Percentiles rank a stretch among this genome's conserved stretches.
These are phyloP conservation scores for Neurospora africana DNA, from an alignment of 495 filamentous ascomycete species.

Conservation along the genomic window DNA sequence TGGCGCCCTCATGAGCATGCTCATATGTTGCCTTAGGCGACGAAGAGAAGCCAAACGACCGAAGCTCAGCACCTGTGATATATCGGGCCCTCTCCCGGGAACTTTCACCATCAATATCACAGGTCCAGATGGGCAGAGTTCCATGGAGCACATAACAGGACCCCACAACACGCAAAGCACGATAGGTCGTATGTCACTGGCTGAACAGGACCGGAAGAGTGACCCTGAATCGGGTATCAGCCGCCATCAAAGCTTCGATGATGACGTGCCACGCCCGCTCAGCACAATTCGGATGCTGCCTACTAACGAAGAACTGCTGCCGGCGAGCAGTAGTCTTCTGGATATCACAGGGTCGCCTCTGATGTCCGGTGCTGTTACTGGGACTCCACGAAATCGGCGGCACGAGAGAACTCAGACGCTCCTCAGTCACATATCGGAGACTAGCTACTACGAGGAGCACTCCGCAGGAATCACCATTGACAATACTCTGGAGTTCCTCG, in stretches of 20 bases:
- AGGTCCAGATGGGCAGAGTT: background rate
- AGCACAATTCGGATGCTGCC: background rate
- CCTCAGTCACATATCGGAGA: slow-evolving; percentile 17
- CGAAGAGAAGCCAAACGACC: slow-evolving; percentile 3
- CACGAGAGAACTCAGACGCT: background rate
- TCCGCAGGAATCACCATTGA: slow-evolving; percentile 2
- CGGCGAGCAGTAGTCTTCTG: background rate
- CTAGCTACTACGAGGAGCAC: slow-evolving; percentile 9
- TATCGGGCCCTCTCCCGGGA: slow-evolving; percentile 33
- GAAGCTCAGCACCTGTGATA: slow-evolving; percentile 18
- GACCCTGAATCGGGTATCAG: background rate
- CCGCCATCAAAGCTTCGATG: background rate
- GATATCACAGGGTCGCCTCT: background rate
- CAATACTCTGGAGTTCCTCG: slow-evolving; percentile 3
- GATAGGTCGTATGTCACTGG: background rate
- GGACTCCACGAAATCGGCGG: background rate
- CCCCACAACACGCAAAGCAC: background rate
- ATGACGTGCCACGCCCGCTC: background rate
- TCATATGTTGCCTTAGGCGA: slow-evolving; percentile 19
- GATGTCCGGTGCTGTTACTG: background rate
- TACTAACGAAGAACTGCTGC: background rate
- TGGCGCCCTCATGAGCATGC: slow-evolving; percentile 2
- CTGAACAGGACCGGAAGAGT: background rate
- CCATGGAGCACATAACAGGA: background rate
- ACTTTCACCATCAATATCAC: slow-evolving; percentile 20